These are phyloP conservation scores for Murraya koenigii DNA, from an alignment of 345 rosid species.

Conservation along the genomic window DNA sequence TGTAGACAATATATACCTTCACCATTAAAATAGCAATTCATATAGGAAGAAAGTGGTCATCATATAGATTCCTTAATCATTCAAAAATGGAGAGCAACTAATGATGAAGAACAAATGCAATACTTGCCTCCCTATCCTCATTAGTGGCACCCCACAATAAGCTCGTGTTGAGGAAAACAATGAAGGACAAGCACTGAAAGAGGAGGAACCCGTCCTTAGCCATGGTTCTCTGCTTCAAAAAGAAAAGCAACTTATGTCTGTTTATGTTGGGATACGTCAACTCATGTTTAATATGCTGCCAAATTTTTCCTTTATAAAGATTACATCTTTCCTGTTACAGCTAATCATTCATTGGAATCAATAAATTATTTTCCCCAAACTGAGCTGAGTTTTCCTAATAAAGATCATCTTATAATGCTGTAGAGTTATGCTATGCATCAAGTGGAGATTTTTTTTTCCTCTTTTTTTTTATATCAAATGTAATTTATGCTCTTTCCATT, in stretches of 20 bases:
- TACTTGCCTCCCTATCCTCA: slow-evolving; percentile 2
- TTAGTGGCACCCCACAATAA: background rate
- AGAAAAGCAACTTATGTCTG: background rate
- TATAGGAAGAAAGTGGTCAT: background rate
- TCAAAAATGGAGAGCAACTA: background rate
- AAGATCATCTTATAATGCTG: background rate
- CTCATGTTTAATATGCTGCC: background rate
- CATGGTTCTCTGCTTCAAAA: background rate
- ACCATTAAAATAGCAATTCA: background rate
- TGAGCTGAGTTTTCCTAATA: background rate
- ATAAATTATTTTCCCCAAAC: background rate
- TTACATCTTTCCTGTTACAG: background rate
- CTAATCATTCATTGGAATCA: background rate
- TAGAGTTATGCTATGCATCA: background rate
- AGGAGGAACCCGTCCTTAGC: background rate
- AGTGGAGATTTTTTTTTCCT: background rate
- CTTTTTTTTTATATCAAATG: background rate
- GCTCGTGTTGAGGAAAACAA: background rate
- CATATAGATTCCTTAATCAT: background rate
- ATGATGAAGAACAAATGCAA: background rate
- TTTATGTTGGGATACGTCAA: background rate
- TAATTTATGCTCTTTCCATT: background rate
- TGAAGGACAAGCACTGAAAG: background rate
- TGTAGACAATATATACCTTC: slow-evolving; percentile 38
- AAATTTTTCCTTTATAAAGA: background rate